A percentile compares a stretch with the other conserved stretches of the same genome.
Conservation (phyloP, 2,329 filamentous ascomycete species). For the Eutypa lata region DNA sequence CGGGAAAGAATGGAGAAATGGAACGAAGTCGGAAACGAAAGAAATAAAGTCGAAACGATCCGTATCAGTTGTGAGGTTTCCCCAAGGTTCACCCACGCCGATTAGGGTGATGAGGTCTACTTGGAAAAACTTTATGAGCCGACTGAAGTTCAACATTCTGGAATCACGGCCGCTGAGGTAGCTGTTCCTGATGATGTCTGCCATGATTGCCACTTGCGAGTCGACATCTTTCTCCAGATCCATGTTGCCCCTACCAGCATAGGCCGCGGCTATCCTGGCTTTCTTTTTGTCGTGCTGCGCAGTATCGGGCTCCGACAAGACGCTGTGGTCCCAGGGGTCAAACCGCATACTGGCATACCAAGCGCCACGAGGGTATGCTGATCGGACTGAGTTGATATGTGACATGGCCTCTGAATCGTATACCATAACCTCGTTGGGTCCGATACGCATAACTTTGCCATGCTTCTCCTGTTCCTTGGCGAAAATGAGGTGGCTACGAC, state of each 20-base stretch:
- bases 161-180: slow-evolving; percentile 9
- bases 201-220: slow-evolving; percentile 17
- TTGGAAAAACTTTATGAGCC: slow-evolving; percentile 21
- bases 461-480: slow-evolving; percentile 20
- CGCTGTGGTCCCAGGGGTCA: slow-evolving; percentile 22
- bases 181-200: slow-evolving; percentile 17
- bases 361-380: slow-evolving; percentile 19
- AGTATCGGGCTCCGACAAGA: slow-evolving; percentile 22
- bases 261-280: slow-evolving; percentile 21
- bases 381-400: slow-evolving; percentile 26
- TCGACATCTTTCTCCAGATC: slow-evolving; percentile 24
- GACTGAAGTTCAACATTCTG: slow-evolving; percentile 18
- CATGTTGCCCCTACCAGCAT: slow-evolving; percentile 23
- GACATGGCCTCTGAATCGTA: slow-evolving; percentile 22
- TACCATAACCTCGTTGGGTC: slow-evolving; percentile 23
- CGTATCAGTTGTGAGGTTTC: slow-evolving; percentile 19
- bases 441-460: slow-evolving; percentile 25
- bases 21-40: slow-evolving; percentile 15
- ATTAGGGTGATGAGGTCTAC: slow-evolving; percentile 21
- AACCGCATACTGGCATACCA: slow-evolving; percentile 24
- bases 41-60: slow-evolving; percentile 23
- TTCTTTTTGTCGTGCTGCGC: slow-evolving; percentile 25
- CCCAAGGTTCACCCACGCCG: slow-evolving; percentile 22
- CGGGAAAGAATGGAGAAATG: slow-evolving; percentile 17
- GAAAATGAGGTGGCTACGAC: slow-evolving; percentile 16